Base-by-base conservation (phyloP, 352 stramenopile species). In the Globisporangium okanoganense region DNA sequence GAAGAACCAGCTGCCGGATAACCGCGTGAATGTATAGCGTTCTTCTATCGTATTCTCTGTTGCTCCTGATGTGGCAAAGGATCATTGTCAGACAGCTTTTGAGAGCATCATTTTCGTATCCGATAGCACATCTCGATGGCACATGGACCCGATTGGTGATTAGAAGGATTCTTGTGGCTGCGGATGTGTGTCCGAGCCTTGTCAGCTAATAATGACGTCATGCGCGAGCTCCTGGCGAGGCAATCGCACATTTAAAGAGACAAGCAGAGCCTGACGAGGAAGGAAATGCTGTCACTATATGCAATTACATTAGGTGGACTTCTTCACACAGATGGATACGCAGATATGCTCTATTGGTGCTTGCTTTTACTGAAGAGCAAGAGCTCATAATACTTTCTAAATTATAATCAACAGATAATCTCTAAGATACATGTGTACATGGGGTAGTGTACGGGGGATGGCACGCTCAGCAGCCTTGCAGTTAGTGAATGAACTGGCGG, bases 21-120 rank as follows among this genome's bases (percentile, higher is more conserved):
- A 78, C 29, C 78, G 77, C 31, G 75, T 88, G 24, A 81, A 86
- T 55, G 72, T 79, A 55, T 87, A 76, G 53, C 24, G 9, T 25
- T 38, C 10, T 16, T 14, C n/a, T 25, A 25, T 24, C 3, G 16
- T 24, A 20, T 43, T 43, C 9, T 41, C 10, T n/a, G n/a, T n/a
- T n/a, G n/a, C n/a, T n/a, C n/a, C n/a, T n/a, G n/a, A n/a, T n/a
- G n/a, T n/a, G n/a, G n/a, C n/a, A n/a, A n/a, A n/a, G n/a, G n/a
- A n/a, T n/a, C 29, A 33, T 33, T 33, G 6, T 3, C 29, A 33
- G 29, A 3, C 29, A 33, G 29, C 29, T 33, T 6, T 6, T 7
- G 29, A 33, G 29, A 3, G 3, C 29, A 33, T 33, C 29, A 33
- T 33, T 7, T 6, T 33, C n/a, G 29, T 33, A 33, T n/a, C n/a